These are phyloP conservation scores for Castanospermum australe DNA, from an alignment of 306 rosid genomes.

Conservation along the genomic window DNA sequence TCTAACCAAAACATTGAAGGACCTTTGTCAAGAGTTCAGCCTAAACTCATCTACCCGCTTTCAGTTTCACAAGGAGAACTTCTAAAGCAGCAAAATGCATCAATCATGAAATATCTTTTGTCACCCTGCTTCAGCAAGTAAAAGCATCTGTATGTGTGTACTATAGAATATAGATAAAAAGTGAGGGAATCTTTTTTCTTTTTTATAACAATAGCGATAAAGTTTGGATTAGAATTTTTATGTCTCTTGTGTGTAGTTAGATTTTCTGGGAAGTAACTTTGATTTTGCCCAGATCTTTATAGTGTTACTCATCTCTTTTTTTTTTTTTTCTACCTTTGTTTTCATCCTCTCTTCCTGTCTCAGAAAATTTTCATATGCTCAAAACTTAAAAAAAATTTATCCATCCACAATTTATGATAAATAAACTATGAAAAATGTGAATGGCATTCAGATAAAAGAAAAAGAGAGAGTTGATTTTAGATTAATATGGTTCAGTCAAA, in stretches of 20 bases:
- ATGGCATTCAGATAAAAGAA: no score
- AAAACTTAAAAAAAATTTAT: not conserved
- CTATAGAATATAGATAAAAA: not conserved
- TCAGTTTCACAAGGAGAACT: constrained; percentile 87
- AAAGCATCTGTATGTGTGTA: not conserved
- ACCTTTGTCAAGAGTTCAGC: constrained; percentile 42
- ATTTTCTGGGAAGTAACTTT: not conserved
- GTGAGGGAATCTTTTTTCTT: not conserved
- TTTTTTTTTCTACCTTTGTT: not conserved
- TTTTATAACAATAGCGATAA: not conserved
- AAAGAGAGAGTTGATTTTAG: no score
- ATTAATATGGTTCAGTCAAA: no score
- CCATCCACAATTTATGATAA: not conserved
- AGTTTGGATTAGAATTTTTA: not conserved
- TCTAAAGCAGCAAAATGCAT: constrained; percentile 31
- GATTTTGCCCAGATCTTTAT: not conserved
- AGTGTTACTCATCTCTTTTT: not conserved
- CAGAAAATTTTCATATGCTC: not conserved
- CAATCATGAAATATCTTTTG: not conserved
- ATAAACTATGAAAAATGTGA: no score
- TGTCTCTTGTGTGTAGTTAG: constrained; percentile 15
- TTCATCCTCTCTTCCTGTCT: not conserved
- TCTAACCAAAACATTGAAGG: constrained; percentile 39
- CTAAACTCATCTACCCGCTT: constrained; percentile 50
- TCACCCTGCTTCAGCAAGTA: constrained; percentile 4